These are phyloP conservation scores for Heterotrichella gracilis DNA, from an alignment of 352 stramenopile genomes.

Conservation along the genomic window DNA sequence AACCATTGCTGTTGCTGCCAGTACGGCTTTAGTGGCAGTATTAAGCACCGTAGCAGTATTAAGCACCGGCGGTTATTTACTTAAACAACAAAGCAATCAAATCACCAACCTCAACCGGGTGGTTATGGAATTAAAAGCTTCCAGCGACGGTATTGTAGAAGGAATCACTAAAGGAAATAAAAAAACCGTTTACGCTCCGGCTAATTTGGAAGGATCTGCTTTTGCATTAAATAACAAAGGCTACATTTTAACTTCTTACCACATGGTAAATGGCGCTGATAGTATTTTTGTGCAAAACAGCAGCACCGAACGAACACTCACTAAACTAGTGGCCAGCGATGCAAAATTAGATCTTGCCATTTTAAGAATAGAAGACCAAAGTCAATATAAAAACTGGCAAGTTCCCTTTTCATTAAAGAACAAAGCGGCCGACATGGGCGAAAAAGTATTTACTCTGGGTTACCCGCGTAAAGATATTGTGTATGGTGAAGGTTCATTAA, in stretches of 20 bases:
- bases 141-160: not conserved
- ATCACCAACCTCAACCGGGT: not conserved
- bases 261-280: not conserved
- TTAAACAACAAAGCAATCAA: not conserved
- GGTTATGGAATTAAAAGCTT: not conserved
- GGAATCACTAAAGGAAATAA: not conserved
- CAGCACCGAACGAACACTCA: not conserved
- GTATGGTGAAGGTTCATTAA: not conserved
- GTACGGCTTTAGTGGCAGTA: not conserved
- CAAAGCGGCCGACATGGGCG: not conserved
- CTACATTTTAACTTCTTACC: not conserved
- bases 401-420: not conserved
- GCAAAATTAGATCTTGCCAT: not conserved
- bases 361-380: not conserved
- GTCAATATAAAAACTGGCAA: not conserved
- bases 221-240: slow-evolving; percentile 8
- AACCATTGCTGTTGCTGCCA: not conserved
- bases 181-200: not conserved
- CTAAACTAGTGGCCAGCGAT: not conserved
- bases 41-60: not conserved
- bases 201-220: not conserved
- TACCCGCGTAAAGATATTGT: not conserved
- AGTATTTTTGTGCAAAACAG: not conserved
- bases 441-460: not conserved
- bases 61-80: not conserved